Percentiles rank a stretch among this genome's conserved stretches.
These are phyloP conservation scores for Phaseolus lunatus DNA, from an alignment of 306 rosid species.

Conservation along the genomic window DNA sequence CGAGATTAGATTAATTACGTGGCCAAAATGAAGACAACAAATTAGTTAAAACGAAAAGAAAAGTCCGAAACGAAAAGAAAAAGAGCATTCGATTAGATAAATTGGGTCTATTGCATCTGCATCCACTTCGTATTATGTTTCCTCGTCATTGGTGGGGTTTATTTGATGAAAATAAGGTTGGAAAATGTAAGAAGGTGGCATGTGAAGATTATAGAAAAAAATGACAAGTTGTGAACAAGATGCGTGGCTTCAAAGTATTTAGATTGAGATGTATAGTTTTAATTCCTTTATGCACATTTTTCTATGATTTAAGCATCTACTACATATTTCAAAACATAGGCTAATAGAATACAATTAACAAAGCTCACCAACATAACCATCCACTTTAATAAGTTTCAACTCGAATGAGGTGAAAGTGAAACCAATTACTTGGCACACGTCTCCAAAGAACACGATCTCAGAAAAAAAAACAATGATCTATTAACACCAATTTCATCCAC, in stretches of 20 bases:
- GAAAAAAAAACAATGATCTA: too few species aligned
- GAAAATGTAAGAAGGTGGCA: not conserved
- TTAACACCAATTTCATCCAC: too few species aligned
- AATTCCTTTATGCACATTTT: not conserved
- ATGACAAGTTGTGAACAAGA: too few species aligned
- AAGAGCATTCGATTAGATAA: too few species aligned
- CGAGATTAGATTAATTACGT: not conserved
- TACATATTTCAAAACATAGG: not conserved
- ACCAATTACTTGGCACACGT: constrained; percentile 45
- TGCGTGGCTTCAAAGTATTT: constrained; percentile 32
- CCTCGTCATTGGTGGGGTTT: not conserved
- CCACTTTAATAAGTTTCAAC: not conserved
- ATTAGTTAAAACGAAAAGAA: constrained; percentile 6
- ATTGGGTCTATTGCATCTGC: too few species aligned
- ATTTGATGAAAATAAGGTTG: constrained; percentile 8
- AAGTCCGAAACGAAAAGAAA: too few species aligned
- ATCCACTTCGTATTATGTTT: too few species aligned
- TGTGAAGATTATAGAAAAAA: not conserved
- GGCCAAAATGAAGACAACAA: not conserved
- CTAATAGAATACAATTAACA: too few species aligned
- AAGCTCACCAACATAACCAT: not conserved
- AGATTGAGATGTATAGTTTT: not conserved
- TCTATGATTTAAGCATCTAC: not conserved
- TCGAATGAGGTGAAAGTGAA: not conserved
- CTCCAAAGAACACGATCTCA: not conserved